A percentile compares a stretch with the other conserved stretches of the same genome.
These are phyloP conservation scores for Xylaria palmicola DNA, from an alignment of 495 filamentous ascomycete species.

Conservation along the genomic window DNA sequence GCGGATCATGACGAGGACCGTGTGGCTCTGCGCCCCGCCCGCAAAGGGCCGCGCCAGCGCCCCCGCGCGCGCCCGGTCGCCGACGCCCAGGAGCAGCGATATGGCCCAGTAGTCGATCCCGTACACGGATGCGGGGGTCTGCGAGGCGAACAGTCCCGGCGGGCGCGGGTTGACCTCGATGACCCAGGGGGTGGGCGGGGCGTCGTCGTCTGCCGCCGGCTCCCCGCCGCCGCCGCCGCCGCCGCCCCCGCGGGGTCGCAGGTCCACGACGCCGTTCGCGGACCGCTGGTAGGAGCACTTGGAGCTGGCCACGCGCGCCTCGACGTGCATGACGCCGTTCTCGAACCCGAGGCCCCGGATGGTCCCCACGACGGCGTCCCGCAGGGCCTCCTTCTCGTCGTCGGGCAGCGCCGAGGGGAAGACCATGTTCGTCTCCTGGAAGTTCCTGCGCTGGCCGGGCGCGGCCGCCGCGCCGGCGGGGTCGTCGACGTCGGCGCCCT, in stretches of 20 bases:
- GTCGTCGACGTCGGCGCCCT: constrained; percentile 35
- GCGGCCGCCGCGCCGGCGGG: constrained; percentile 10
- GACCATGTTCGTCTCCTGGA: constrained; percentile 38
- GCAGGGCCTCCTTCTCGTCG: constrained; percentile 32
- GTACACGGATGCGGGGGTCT: constrained; percentile 35
- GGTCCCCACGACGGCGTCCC: constrained; percentile 28
- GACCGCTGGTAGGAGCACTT: constrained; percentile 23
- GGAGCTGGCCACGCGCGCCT: constrained; percentile 27
- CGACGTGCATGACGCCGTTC: constrained; percentile 30
- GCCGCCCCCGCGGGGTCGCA: neutral
- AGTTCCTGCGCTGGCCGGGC: constrained; percentile 28
- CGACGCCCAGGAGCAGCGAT: constrained; percentile 28
- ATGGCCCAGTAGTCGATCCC: constrained; percentile 44
- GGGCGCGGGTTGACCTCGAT: constrained; percentile 42
- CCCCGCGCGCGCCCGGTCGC: constrained; percentile 28
- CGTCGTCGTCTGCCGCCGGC: too few species aligned
- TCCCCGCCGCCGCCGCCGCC: neutral
- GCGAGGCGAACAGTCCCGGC: constrained; percentile 29
- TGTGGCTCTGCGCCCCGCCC: constrained; percentile 27
- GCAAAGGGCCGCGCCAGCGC: constrained; percentile 31
- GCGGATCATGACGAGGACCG: constrained; percentile 24
- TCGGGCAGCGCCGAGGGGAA: constrained; percentile 41
- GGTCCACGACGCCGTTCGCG: constrained; percentile 16
- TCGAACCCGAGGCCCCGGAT: constrained; percentile 24
- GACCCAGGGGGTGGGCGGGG: constrained; percentile 28